These are phyloP conservation scores for Fonsecaea nubica DNA, from an alignment of 2,329 filamentous ascomycete genomes.

Conservation along the genomic window DNA sequence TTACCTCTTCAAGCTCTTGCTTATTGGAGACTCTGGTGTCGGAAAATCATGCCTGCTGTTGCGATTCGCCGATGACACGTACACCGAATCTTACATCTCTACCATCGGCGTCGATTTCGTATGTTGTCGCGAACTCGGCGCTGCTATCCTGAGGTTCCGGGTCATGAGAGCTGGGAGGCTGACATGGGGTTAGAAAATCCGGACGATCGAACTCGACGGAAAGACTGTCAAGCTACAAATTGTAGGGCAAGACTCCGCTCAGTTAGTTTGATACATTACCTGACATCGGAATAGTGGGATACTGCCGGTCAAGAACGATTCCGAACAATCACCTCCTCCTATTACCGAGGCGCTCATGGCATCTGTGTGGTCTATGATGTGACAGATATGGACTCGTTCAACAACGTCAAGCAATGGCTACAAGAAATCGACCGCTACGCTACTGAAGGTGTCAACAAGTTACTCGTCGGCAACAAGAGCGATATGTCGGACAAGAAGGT, in stretches of 20 bases:
- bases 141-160: background rate
- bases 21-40: constrained; percentile 99
- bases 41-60: constrained; percentile 99
- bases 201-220: constrained; percentile 98
- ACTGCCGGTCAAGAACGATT: constrained; percentile 99
- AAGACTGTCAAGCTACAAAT: constrained; percentile 99
- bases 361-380: constrained; percentile 99
- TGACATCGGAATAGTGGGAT: constrained; percentile 75
- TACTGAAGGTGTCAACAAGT: constrained; percentile 99
- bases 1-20: constrained; percentile 99
- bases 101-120: constrained; percentile 99
- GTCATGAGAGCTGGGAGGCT: constrained; percentile 38
- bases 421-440: constrained; percentile 99
- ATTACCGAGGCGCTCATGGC: constrained; percentile 98
- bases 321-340: constrained; percentile 99
- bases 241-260: constrained; percentile 62
- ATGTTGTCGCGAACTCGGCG: constrained; percentile 49
- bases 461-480: constrained; percentile 99
- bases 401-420: constrained; percentile 99
- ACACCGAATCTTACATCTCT: constrained; percentile 99
- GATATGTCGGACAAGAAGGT: constrained; percentile 99
- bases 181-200: constrained; percentile 80
- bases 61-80: constrained; percentile 98
- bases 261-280: constrained; percentile 41
- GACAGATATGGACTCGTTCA: constrained; percentile 99